These are phyloP conservation scores for Sambucus nigra DNA, from an alignment of 129 eudicot genomes.

Conservation along the genomic window DNA sequence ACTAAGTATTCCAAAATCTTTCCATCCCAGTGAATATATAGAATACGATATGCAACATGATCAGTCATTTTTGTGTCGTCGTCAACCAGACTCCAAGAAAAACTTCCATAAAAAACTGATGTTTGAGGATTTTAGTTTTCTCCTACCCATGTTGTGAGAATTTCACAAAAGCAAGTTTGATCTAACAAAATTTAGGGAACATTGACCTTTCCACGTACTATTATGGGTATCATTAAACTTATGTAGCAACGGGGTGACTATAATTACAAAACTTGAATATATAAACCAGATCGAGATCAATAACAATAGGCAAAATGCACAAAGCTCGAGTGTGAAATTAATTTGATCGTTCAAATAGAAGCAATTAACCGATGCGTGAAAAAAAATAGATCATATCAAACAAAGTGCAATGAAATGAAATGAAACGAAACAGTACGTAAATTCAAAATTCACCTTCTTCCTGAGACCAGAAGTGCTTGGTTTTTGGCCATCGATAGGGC, in stretches of 20 bases:
- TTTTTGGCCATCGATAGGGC: conserved; percentile 85
- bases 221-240: too few species aligned
- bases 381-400: not conserved
- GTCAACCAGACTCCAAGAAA: too few species aligned
- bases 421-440: not conserved
- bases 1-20: not conserved
- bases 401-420: not conserved
- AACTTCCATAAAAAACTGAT: too few species aligned
- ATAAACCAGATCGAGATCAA: not conserved
- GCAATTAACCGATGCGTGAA: not conserved
- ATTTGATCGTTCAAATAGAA: too few species aligned
- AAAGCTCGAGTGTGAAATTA: not conserved
- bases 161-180: not conserved
- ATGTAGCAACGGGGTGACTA: too few species aligned
- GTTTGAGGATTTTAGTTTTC: too few species aligned
- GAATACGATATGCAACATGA: too few species aligned
- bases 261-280: too few species aligned
- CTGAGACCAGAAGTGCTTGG: conserved; percentile 96
- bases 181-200: not conserved
- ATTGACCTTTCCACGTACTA: too few species aligned
- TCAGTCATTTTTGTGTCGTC: too few species aligned
- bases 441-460: conserved; percentile 63
- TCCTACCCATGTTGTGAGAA: too few species aligned
- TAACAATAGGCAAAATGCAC: not conserved
- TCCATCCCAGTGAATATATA: not conserved